A percentile compares a stretch with the other conserved stretches of the same genome.
These are phyloP conservation scores for Barnettozyma sucrosica DNA, from an alignment of 805 yeast genomes.

Conservation along the genomic window DNA sequence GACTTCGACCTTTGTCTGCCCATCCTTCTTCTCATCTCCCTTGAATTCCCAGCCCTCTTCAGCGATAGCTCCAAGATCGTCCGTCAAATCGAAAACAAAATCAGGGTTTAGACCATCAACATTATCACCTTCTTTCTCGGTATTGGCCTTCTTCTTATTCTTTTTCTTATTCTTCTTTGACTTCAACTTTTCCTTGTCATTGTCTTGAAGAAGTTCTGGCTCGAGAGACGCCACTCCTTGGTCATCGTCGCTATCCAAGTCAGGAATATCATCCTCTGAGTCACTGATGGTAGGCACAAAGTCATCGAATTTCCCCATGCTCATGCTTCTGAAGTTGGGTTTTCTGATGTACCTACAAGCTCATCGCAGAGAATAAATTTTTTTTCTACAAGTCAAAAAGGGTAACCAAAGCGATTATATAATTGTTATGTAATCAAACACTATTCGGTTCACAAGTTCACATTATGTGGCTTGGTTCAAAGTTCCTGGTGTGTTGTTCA, in stretches of 20 bases:
- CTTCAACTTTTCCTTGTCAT: slow-evolving; percentile 1
- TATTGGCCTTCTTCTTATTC: slow-evolving; percentile 19
- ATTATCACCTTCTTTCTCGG: slow-evolving; percentile 28
- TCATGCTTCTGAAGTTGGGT: background rate
- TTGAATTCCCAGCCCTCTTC: slow-evolving; percentile 85
- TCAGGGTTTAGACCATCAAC: slow-evolving; percentile 66
- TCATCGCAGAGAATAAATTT: slow-evolving; percentile 11
- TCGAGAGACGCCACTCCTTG: slow-evolving; percentile 29
- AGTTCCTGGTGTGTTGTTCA: background rate
- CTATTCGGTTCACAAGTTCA: too few species aligned
- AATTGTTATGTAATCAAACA: too few species aligned
- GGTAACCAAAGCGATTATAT: background rate
- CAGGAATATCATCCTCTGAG: slow-evolving; percentile 64
- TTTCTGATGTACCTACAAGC: background rate
- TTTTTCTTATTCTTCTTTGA: slow-evolving; percentile 18
- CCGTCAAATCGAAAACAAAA: slow-evolving; percentile 65
- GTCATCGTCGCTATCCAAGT: slow-evolving; percentile 36
- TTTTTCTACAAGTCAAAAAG: background rate
- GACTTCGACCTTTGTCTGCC: slow-evolving; percentile 46
- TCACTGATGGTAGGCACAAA: slow-evolving; percentile 73
- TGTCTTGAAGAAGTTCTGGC: slow-evolving; percentile 6
- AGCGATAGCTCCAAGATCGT: slow-evolving; percentile 39
- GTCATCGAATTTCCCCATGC: slow-evolving; percentile 39
- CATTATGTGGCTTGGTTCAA: background rate
- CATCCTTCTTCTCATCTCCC: slow-evolving; percentile 34